Base-by-base conservation (phyloP, 208 protist genomes). In the Leishmania amazonensis region DNA sequence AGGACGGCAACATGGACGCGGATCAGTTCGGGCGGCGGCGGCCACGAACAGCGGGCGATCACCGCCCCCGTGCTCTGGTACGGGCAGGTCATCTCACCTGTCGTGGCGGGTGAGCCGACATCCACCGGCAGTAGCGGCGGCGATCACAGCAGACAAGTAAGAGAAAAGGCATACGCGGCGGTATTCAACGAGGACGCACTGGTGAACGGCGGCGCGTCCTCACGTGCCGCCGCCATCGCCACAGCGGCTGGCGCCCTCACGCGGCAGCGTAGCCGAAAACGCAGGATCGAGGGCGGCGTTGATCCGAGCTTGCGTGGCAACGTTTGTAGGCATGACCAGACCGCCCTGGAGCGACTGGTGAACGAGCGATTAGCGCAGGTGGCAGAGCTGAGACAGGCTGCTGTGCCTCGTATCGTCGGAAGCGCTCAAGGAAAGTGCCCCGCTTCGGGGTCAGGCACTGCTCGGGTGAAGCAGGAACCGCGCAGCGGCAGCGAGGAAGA, bases 11-110 rank as follows among this genome's bases (percentile, higher is more conserved):
- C 58, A 64, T 15, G n/a, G 19, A 62, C 73, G 51, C 31, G 60
- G 6, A 13, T 24, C 24, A 53, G 45, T 19, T 8, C 28, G 13
- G 28, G 13, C 17, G 73, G 51, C 51, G 21, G 40, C 57, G 38
- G 35, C 35, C 6, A 24, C 13, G 57, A 51, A 57, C 53, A 21
- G 35, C 75, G 40, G 62, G 83, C 83, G 17, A 82, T 70, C 35
- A 85, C 83, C 1, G 83, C 83, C 13, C 83, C 83, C 9, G 73
- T 75, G 47, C 24, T 85, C 40, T 85, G 83, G 83, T 85, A 85
- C 73, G 77, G 78, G 15, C 35, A 60, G 7, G 78, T 49, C 6
- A 38, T 65, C 17, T 9, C 70, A 11, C 8, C 76, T 17, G 45
- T 21, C 45, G 76, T 8, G 9, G 51, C 28, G 24, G 38, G 58